phyloP scores from a whole-genome alignment of 768 basidiomycete species.

The Russula ochroleuca region DNA sequence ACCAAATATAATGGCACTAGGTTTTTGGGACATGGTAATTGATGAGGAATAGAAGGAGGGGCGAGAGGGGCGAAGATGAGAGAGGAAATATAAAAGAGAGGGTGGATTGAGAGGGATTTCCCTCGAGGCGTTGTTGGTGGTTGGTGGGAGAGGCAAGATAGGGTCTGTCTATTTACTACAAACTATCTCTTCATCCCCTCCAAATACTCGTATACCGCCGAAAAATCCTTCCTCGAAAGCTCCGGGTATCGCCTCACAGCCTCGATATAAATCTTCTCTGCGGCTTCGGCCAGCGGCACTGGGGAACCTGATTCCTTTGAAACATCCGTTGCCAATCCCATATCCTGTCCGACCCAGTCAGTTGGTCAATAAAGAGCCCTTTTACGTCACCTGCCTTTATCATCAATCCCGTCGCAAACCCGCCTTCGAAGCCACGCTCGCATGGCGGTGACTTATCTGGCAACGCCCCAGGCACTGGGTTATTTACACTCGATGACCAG shows the following conservation, averaged over 20 bases:
- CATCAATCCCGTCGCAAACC: constrained; percentile 82
- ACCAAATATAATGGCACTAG: constrained; percentile 78
- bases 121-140: not conserved
- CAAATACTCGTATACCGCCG: constrained; percentile 69
- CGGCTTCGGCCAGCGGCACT: constrained; percentile 63
- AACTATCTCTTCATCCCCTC: constrained; percentile 31
- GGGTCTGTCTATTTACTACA: not conserved
- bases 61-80: constrained; percentile 2
- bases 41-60: constrained; percentile 19
- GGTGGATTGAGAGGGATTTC: not conserved
- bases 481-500: constrained; percentile 83
- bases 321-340: constrained; percentile 72
- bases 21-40: constrained; percentile 44
- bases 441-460: constrained; percentile 74
- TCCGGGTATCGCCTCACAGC: constrained; percentile 53
- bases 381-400: constrained; percentile 52
- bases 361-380: not conserved
- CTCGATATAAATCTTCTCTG: constrained; percentile 56
- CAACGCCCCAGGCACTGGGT: constrained; percentile 75
- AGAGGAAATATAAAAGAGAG: not conserved
- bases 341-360: constrained; percentile 50
- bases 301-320: constrained; percentile 47
- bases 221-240: constrained; percentile 71
- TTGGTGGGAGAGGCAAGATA: not conserved
- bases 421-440: constrained; percentile 77